Conservation (phyloP, 2,329 filamentous ascomycete species). For the Beauveria sp. region DNA sequence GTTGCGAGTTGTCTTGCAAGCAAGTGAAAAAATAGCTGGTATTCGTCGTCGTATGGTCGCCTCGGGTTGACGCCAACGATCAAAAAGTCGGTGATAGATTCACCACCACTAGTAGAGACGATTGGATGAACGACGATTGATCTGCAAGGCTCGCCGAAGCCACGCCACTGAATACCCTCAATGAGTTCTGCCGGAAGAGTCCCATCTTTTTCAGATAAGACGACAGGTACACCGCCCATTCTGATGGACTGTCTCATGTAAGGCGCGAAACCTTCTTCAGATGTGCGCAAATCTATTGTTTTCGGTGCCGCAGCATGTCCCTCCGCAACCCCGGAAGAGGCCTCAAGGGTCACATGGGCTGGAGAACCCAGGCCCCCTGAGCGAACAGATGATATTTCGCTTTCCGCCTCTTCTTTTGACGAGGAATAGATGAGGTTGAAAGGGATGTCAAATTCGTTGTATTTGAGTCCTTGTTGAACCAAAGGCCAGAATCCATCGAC, state of each 20-base stretch:
- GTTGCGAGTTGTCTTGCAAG: slow-evolving; percentile 70
- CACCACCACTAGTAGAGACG: slow-evolving; percentile 63
- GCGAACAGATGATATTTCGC: slow-evolving; percentile 63
- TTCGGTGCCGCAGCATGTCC: slow-evolving; percentile 54
- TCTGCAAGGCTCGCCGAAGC: slow-evolving; percentile 62
- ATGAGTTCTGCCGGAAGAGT: slow-evolving; percentile 59
- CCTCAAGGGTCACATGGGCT: slow-evolving; percentile 62
- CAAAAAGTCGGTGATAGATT: slow-evolving; percentile 68
- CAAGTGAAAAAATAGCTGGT: slow-evolving; percentile 68
- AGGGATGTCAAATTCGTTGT: slow-evolving; percentile 68
- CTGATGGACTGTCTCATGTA: slow-evolving; percentile 69
- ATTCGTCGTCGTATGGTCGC: slow-evolving; percentile 73
- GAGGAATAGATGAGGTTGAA: slow-evolving; percentile 74
- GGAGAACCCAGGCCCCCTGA: slow-evolving; percentile 56
- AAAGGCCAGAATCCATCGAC: slow-evolving; percentile 67
- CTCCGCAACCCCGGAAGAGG: slow-evolving; percentile 58
- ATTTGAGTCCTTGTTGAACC: slow-evolving; percentile 60
- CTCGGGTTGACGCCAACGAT: slow-evolving; percentile 73
- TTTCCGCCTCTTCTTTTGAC: slow-evolving; percentile 56
- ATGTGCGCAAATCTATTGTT: slow-evolving; percentile 60
- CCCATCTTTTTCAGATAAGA: slow-evolving; percentile 58
- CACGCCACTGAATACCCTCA: slow-evolving; percentile 59
- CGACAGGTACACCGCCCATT: slow-evolving; percentile 55
- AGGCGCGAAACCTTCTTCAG: slow-evolving; percentile 65
- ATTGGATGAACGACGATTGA: slow-evolving; percentile 72